Evolutionary conservation across 2,329 filamentous ascomycete genomes (phyloP), one percentile per base, ranked within the genome.

Genomic region (Colletotrichum tanaceti): DNA sequence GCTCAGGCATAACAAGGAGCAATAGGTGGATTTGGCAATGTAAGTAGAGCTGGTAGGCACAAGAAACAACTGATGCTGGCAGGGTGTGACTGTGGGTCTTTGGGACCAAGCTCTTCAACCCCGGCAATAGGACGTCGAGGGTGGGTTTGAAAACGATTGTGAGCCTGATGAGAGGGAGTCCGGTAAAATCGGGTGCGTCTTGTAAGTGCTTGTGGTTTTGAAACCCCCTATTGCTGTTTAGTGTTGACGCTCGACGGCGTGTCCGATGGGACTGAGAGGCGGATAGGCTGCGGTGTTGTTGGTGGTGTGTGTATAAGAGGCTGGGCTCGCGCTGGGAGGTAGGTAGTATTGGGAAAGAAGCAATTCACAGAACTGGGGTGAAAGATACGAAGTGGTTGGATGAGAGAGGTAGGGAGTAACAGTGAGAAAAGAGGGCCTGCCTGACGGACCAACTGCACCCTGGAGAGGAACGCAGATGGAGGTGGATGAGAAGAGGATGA

Each of bases 1-100:
- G 63, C 58, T 52, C 59, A 28, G 66, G 62, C 66, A 66, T 60
- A 66, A 69, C 57, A 69, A 52, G 58, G 38, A 60, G 35, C 38
- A 55, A 52, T 16, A 32, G 50, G 66, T 69, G 62, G 66, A 20
- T 69, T 61, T 46, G 22, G 62, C 24, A 65, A 65, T 66, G 62
- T 66, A 65, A 66, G 66, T 61, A 55, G 62, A 58, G 59, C 59
- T 64, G 52, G 58, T 54, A 60, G 50, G 59, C 65, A 65, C 58
- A 60, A 68, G 52, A 68, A 68, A 54, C 65, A 69, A 70, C 58
- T 47, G 55, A 54, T 46, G 64, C 18, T 43, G 53, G 38, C 68
- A 67, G 68, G 66, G 62, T 60, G 44, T 53, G 28, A 60, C 14
- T 38, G 66, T 69, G 66, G 66, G 57, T 44, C 43, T 46, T 22